Base-by-base conservation (phyloP, 1,139 yeast genomes). In the Lodderomyces parapsilosis region DNA sequence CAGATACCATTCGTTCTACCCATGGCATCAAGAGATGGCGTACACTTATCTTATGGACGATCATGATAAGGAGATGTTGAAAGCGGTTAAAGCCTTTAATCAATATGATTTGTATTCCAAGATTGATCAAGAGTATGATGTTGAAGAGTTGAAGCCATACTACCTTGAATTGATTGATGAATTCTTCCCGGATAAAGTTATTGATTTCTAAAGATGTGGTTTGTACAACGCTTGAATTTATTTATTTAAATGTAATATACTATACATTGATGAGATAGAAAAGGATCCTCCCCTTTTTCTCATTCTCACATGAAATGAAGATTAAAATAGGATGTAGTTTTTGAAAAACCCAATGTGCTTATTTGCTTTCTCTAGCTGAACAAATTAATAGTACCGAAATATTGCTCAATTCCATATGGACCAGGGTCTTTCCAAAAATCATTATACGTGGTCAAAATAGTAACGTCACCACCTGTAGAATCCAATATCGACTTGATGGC, bases 391-490 rank as follows among this genome's bases (percentile, higher is more conserved):
- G 81, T 71, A 55, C 97, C 97, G 56, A 90, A 90, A 45, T 80
- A 80, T 66, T 88, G 96, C 66, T 90, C 97, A 57, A 90, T 82
- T 50, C 83, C 85, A 62, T 86, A 83, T 2, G 78, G 75, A 45
- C 97, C 97, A 23, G 96, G 91, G n/a, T 62, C 56, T 63, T 90
- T 90, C 97, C 97, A 90, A 65, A 65, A 73, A 61, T 90, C 97
- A 58, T 90, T 73, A 63, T 65, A 88, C 13, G 90, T 81, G 15
- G 95, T 81, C 55, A 90, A 74, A 48, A 90, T 78, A 4, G 91
- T 84, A 39, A 80, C 79, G 39, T 82, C 80, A 38, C 78, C 71
- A 38, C 80, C 80, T 41, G 83, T 66, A 38, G 71, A 75, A 20
- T 77, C 68, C 40, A 88, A 65, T 36, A 87, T 80, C 23, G 80